A percentile compares a stretch with the other conserved stretches of the same genome.
Conservation (phyloP, 371 early-diverging fungal species). For the Batkoa obscura region DNA sequence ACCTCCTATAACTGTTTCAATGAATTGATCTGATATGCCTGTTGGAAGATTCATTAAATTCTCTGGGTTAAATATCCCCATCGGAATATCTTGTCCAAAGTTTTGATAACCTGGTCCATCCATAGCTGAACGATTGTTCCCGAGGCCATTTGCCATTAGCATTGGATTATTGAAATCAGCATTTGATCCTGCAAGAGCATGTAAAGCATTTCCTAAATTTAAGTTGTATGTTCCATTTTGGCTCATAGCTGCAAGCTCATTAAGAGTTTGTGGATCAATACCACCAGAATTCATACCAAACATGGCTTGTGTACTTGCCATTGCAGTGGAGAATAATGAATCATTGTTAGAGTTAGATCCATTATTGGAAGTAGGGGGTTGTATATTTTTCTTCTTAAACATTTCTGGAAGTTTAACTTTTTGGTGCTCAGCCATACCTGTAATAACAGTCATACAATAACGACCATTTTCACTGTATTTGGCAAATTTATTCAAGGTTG, state of each 20-base stretch:
- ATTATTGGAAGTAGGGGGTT: not conserved
- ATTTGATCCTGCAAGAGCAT: not conserved
- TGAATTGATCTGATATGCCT: not conserved
- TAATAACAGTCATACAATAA: constrained; percentile 1
- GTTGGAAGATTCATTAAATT: constrained; percentile 5
- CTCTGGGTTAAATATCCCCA: constrained; percentile 5
- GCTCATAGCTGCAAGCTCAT: constrained; percentile 4
- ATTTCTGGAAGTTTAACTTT: not conserved
- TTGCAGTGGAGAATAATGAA: not conserved
- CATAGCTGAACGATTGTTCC: not conserved
- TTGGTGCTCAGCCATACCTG: constrained; percentile 3
- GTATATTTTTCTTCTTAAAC: constrained; percentile 1
- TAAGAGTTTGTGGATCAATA: constrained; percentile 1
- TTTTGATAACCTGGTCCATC: not conserved
- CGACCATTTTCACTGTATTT: constrained; percentile 2
- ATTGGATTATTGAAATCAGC: not conserved
- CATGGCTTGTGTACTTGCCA: constrained; percentile 2
- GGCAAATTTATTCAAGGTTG: constrained; percentile 2
- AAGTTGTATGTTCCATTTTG: constrained; percentile 1
- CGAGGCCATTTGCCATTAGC: not conserved
- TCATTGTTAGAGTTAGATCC: not conserved
- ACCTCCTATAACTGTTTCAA: not conserved
- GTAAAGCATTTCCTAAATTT: not conserved
- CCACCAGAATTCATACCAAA: not conserved
- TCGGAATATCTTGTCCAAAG: not conserved